Evolutionary conservation across 2,329 filamentous ascomycete genomes (phyloP).

Genomic region (Calycina marina): DNA sequence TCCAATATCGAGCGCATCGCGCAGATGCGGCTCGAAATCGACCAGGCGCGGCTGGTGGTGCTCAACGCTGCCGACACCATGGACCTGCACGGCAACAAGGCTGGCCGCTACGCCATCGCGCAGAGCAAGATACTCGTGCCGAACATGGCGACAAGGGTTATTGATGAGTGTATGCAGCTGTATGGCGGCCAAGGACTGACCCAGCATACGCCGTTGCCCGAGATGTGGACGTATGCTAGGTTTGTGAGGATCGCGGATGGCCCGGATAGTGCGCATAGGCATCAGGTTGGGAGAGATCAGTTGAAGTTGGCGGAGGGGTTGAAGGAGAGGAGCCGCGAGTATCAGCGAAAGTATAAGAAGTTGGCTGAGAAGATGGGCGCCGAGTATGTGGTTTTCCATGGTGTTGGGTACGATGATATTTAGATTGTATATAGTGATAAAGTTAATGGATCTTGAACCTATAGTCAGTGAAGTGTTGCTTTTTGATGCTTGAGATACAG

Average conservation of each 20-base stretch:
- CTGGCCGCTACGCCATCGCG: constrained; percentile 26
- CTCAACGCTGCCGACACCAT: constrained; percentile 28
- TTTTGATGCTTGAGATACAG: too few relatives aligned
- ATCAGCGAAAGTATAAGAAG: constrained; percentile 18
- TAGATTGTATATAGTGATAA: too few relatives aligned
- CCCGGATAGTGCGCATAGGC: constrained; percentile 27
- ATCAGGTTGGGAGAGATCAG: constrained; percentile 28
- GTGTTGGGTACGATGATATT: constrained; percentile 3
- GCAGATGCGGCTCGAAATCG: constrained; percentile 27
- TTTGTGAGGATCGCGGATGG: constrained; percentile 29
- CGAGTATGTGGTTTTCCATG: constrained; percentile 8
- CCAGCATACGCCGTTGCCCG: constrained; percentile 27
- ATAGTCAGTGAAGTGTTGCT: too few relatives aligned
- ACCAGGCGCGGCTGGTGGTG: constrained; percentile 26
- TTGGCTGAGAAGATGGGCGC: constrained; percentile 6
- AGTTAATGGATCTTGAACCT: too few relatives aligned
- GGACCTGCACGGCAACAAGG: constrained; percentile 27
- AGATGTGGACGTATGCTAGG: constrained; percentile 29
- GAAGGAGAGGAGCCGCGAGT: constrained; percentile 23
- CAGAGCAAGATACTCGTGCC: constrained; percentile 29
- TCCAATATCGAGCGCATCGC: constrained; percentile 28
- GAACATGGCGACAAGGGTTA: constrained; percentile 25
- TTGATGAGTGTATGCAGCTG: constrained; percentile 29
- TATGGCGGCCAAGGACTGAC: constrained; percentile 28
- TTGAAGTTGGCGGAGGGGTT: constrained; percentile 26